Conservation (phyloP, 306 rosid genomes). For the Luffa acutangula region DNA sequence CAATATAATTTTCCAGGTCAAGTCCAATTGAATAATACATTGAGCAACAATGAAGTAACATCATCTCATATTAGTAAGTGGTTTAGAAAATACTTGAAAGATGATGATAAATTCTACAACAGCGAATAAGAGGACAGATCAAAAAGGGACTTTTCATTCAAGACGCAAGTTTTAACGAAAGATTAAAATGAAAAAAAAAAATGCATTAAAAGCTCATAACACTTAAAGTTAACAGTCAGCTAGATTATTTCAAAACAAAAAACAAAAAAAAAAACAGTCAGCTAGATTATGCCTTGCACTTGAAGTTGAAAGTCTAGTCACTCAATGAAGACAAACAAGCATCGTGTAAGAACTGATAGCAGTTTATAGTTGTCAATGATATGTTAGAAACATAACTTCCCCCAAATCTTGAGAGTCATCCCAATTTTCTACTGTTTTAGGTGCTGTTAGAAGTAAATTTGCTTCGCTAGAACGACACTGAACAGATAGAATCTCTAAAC, state of each 20-base stretch:
- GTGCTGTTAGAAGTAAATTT: background rate
- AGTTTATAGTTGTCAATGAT: background rate
- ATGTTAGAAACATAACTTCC: background rate
- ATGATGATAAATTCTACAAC: background rate
- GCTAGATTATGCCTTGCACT: background rate
- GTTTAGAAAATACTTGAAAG: background rate
- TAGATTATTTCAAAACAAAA: too few species aligned
- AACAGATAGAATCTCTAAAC: background rate
- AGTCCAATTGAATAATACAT: background rate
- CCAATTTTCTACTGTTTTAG: background rate
- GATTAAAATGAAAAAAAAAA: background rate
- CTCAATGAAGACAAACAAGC: background rate
- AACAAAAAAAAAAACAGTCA: too few species aligned
- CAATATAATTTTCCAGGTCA: background rate
- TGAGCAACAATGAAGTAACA: background rate
- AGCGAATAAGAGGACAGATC: background rate
- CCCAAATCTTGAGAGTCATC: background rate
- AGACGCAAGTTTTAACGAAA: background rate
- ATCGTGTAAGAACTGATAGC: background rate
- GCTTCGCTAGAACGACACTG: background rate
- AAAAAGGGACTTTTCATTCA: background rate
- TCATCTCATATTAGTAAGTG: background rate
- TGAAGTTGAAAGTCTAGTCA: background rate
- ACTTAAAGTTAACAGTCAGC: background rate
- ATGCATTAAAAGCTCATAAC: background rate